These are phyloP conservation scores for Cladosporium oxysporum DNA, from an alignment of 2,329 filamentous ascomycete genomes.

Conservation along the genomic window DNA sequence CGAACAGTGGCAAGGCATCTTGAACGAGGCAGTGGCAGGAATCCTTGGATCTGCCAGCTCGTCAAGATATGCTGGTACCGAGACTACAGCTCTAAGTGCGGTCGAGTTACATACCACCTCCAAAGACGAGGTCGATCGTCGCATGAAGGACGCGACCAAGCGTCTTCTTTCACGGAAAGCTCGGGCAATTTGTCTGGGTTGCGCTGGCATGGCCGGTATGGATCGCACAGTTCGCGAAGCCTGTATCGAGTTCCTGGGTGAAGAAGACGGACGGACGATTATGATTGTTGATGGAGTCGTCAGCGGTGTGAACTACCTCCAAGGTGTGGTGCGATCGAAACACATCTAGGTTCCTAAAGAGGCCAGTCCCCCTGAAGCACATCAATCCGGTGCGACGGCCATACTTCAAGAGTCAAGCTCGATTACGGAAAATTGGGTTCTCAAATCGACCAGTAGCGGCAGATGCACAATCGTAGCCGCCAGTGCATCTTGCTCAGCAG, in stretches of 20 bases:
- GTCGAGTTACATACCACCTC: slow-evolving; percentile 73
- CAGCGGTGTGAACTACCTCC: slow-evolving; percentile 55
- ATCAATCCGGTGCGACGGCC: neutral
- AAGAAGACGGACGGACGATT: slow-evolving; percentile 41
- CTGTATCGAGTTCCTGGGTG: slow-evolving; percentile 64
- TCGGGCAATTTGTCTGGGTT: slow-evolving; percentile 20
- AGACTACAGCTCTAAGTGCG: slow-evolving; percentile 78
- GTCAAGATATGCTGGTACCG: slow-evolving; percentile 71
- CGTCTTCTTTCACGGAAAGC: slow-evolving; percentile 54
- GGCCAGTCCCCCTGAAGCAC: neutral
- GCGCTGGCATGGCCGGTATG: slow-evolving; percentile 60
- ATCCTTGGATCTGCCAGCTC: slow-evolving; percentile 58
- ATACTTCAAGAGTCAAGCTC: neutral
- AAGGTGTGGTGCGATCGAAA: neutral
- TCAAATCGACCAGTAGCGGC: neutral
- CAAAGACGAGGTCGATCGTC: slow-evolving; percentile 62
- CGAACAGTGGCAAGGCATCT: slow-evolving; percentile 74
- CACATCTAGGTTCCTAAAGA: neutral
- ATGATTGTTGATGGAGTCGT: slow-evolving; percentile 79
- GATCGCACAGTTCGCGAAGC: slow-evolving; percentile 73
- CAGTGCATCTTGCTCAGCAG: neutral
- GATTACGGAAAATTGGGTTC: too few relatives aligned
- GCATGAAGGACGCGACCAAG: slow-evolving; percentile 70
- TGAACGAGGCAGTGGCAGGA: slow-evolving; percentile 63
- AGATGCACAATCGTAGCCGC: neutral